A percentile compares a stretch with the other conserved stretches of the same genome.
Conservation (phyloP, 768 basidiomycete genomes). For the Lanmaoa rubissima region DNA sequence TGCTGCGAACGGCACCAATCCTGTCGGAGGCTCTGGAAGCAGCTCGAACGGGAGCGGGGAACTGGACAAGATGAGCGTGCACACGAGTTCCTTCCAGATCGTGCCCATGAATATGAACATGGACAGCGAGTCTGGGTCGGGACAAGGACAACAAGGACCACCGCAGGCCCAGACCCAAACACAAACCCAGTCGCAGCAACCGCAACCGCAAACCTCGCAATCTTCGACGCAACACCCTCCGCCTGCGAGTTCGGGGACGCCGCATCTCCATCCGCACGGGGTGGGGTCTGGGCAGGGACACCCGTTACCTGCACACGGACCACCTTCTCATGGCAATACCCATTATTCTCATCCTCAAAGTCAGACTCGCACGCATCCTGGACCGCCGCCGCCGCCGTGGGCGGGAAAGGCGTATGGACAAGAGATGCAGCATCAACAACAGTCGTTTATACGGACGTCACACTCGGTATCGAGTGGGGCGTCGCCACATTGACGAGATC, state of each 20-base stretch:
- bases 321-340: slow-evolving; percentile 6
- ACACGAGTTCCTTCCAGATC: slow-evolving; percentile 64
- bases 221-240: slow-evolving; percentile 11
- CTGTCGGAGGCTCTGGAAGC: slow-evolving; percentile 15
- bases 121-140: slow-evolving; percentile 15
- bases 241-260: slow-evolving; percentile 8
- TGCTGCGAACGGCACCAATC: slow-evolving; percentile 29
- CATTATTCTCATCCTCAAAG: slow-evolving; percentile 9
- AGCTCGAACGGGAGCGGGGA: slow-evolving; percentile 9
- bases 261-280: slow-evolving; percentile 16
- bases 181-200: slow-evolving; percentile 5
- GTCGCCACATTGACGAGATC: slow-evolving; percentile 25
- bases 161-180: slow-evolving; percentile 4
- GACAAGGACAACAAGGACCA: slow-evolving; percentile 1
- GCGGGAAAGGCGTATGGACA: slow-evolving; percentile 21
- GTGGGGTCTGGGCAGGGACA: slow-evolving; percentile 9
- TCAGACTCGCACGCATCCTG: slow-evolving; percentile 15
- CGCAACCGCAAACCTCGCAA: slow-evolving; percentile 10
- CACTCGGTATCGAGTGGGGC: slow-evolving; percentile 40
- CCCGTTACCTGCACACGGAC: slow-evolving; percentile 4
- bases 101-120: slow-evolving; percentile 22
- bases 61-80: slow-evolving; percentile 37
- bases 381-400: slow-evolving; percentile 27
- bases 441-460: slow-evolving; percentile 48
- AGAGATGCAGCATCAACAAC: slow-evolving; percentile 37